Conservation (phyloP, 2,329 filamentous ascomycete genomes). For the Cladosporium cucumerinum region DNA sequence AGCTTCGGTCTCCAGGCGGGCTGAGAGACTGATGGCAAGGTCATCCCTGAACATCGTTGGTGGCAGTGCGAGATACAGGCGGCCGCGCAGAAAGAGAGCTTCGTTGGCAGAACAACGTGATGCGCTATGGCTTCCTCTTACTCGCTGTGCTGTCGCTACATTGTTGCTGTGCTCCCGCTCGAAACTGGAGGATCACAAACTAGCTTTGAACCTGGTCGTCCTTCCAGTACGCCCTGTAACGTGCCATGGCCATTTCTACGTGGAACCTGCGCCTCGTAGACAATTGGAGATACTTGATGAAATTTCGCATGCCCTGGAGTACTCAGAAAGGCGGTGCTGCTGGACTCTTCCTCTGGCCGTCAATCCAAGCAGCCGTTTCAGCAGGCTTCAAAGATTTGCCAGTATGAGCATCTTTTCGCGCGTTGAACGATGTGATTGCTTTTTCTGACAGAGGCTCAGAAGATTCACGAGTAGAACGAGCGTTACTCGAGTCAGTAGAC, state of each 20-base stretch:
- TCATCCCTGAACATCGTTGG: background rate
- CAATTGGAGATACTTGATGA: background rate
- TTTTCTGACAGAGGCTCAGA: constrained; percentile 6
- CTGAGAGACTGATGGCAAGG: background rate
- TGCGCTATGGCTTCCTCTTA: background rate
- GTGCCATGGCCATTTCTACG: background rate
- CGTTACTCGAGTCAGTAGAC: background rate
- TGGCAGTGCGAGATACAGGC: background rate
- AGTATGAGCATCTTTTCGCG: background rate
- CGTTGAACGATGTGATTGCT: background rate
- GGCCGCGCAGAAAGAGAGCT: background rate
- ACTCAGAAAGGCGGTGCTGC: constrained; percentile 8
- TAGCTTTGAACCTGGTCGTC: background rate
- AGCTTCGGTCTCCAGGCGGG: background rate
- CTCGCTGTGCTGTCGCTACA: background rate
- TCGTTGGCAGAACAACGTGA: background rate
- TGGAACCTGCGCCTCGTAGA: background rate
- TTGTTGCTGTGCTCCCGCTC: background rate
- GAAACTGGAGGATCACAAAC: background rate
- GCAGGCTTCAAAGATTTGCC: background rate
- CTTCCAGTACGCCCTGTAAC: background rate
- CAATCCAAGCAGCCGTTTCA: constrained; percentile 6
- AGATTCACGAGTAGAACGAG: background rate
- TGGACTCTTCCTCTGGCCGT: background rate
- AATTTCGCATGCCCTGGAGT: background rate